Percentiles rank a stretch among this genome's conserved stretches.
These are phyloP conservation scores for Diospyros kaki DNA, from an alignment of 148 eudicot genomes.

Conservation along the genomic window DNA sequence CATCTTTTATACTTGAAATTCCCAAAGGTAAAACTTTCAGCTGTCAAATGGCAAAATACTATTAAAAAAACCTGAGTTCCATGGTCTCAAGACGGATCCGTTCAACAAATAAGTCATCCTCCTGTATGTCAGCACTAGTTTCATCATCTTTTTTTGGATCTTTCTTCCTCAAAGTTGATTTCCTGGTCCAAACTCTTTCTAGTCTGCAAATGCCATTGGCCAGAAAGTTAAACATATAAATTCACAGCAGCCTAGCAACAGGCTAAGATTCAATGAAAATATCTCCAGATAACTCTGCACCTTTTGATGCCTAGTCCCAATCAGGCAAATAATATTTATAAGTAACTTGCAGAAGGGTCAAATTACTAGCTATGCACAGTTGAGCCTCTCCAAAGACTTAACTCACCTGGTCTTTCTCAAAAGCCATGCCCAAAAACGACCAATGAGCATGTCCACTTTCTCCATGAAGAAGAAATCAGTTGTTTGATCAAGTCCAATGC, in stretches of 20 bases:
- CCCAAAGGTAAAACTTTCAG: neutral
- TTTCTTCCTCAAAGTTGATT: conserved; percentile 32
- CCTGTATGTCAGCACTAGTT: conserved; percentile 30
- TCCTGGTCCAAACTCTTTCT: conserved; percentile 46
- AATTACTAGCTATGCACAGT: neutral
- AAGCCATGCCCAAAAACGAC: conserved; percentile 75
- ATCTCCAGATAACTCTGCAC: neutral
- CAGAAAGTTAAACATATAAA: neutral
- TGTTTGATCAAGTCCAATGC: conserved; percentile 91
- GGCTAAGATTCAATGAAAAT: neutral
- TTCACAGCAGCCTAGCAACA: conserved; percentile 6
- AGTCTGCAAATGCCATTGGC: conserved; percentile 40
- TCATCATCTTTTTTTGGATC: conserved; percentile 66
- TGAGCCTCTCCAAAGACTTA: neutral
- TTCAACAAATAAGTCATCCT: conserved; percentile 61
- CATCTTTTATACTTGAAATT: neutral
- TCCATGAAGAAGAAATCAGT: conserved; percentile 88
- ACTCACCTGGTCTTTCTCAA: conserved; percentile 66
- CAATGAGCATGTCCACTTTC: conserved; percentile 86
- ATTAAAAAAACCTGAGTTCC: conserved; percentile 57
- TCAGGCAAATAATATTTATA: neutral
- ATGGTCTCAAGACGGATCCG: conserved; percentile 84
- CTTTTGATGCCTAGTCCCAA: neutral
- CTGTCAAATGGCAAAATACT: conserved; percentile 9
- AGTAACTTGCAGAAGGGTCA: conserved; percentile 2